Evolutionary conservation across 2,329 filamentous ascomycete species (phyloP).

Genomic region (Monosporascus sp.): DNA sequence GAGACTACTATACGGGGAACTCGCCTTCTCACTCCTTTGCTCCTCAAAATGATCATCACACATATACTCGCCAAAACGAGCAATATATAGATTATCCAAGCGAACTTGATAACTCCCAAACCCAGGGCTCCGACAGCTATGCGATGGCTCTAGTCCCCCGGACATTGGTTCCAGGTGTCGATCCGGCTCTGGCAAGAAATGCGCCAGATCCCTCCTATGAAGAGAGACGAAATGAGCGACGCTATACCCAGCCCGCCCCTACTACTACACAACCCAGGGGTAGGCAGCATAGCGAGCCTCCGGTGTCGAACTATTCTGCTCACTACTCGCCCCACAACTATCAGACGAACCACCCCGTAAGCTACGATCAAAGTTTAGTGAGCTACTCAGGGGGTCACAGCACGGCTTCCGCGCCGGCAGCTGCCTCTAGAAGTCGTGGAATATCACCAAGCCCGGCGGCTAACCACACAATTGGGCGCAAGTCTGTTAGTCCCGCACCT

Average conservation of each 20-base stretch:
- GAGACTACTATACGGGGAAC: constrained; percentile 28
- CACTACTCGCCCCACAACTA: constrained; percentile 16
- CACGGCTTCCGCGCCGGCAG: constrained; percentile 11
- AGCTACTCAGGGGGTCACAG: constrained; percentile 18
- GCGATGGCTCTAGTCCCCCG: constrained; percentile 45
- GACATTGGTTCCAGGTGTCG: constrained; percentile 56
- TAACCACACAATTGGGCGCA: constrained; percentile 56
- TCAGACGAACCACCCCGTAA: constrained; percentile 13
- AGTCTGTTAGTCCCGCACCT: constrained; percentile 70
- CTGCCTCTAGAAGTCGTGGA: constrained; percentile 18
- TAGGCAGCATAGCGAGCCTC: constrained; percentile 28
- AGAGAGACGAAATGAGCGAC: constrained; percentile 43
- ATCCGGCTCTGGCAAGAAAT: constrained; percentile 50
- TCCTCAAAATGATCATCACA: constrained; percentile 20
- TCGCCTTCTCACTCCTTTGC: constrained; percentile 17
- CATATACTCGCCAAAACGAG: constrained; percentile 16
- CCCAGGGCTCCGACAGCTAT: constrained; percentile 31
- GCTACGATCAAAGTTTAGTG: constrained; percentile 30
- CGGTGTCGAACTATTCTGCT: constrained; percentile 16
- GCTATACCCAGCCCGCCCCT: constrained; percentile 36
- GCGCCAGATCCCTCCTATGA: constrained; percentile 53
- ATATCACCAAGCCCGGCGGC: constrained; percentile 38
- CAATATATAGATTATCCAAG: constrained; percentile 23
- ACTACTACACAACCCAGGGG: constrained; percentile 37
- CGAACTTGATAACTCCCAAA: constrained; percentile 31